Percentiles rank a stretch among this genome's conserved stretches.
phyloP scores from a whole-genome alignment of 306 rosid genomes.

The Nissolia schottii region DNA sequence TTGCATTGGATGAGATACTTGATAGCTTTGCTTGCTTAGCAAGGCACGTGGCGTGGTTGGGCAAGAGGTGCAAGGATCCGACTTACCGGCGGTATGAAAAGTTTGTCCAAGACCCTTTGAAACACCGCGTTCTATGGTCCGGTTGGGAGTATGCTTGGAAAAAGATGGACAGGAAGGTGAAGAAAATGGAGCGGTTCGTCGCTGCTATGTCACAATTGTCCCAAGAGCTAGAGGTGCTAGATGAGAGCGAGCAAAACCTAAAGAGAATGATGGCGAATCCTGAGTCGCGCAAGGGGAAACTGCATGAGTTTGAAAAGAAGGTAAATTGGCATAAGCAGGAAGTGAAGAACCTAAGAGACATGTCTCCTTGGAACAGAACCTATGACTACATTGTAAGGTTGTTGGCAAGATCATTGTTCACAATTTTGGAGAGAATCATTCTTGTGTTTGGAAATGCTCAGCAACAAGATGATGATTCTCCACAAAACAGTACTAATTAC shows the following conservation, averaged over 20 bases:
- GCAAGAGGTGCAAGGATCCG: conserved; percentile 60
- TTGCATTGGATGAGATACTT: conserved; percentile 62
- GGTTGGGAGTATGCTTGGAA: conserved; percentile 75
- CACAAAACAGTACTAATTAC: neutral
- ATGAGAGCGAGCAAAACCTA: conserved; percentile 53
- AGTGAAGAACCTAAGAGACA: conserved; percentile 50
- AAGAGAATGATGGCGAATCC: conserved; percentile 48
- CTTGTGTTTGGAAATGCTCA: conserved; percentile 44
- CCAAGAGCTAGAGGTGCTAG: conserved; percentile 58
- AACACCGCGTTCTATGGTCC: conserved; percentile 40
- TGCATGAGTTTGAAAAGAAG: conserved; percentile 52
- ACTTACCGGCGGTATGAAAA: conserved; percentile 50
- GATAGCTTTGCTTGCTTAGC: conserved; percentile 50
- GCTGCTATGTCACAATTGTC: conserved; percentile 46
- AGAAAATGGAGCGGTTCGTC: conserved; percentile 79
- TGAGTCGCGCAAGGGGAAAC: conserved; percentile 9
- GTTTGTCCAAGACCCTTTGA: conserved; percentile 51
- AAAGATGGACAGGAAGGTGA: conserved; percentile 82
- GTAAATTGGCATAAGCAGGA: conserved; percentile 60
- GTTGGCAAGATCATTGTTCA: conserved; percentile 70
- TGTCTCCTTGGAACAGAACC: conserved; percentile 78
- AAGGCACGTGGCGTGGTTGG: conserved; percentile 54
- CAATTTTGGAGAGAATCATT: conserved; percentile 68
- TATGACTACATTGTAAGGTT: conserved; percentile 68
- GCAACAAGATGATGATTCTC: conserved; percentile 6